phyloP scores from a whole-genome alignment of 129 eudicot species.

The Centella asiatica region DNA sequence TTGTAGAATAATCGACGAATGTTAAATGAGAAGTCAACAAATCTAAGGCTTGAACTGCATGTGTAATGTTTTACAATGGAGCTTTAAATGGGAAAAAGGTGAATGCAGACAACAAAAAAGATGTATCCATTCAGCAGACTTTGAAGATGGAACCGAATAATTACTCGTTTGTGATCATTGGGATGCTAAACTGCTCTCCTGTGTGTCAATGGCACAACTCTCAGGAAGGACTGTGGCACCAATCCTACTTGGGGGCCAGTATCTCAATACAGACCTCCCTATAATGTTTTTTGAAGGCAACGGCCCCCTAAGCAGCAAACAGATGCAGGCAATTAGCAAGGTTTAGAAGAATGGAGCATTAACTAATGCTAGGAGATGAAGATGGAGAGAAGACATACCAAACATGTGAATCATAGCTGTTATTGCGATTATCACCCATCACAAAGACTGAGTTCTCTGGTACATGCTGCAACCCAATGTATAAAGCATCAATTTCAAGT shows the following conservation, averaged over 20 bases:
- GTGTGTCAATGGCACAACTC: conserved; percentile 67
- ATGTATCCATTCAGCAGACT: too few relatives aligned
- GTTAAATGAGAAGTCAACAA: too few relatives aligned
- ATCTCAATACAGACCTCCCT: conserved; percentile 84
- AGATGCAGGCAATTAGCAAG: not conserved
- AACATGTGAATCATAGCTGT: conserved; percentile 95
- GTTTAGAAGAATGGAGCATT: not conserved
- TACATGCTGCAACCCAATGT: conserved; percentile 49
- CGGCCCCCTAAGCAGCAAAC: conserved; percentile 62
- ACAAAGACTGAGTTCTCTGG: conserved; percentile 90
- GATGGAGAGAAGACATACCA: conserved; percentile 44
- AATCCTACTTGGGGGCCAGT: conserved; percentile 87
- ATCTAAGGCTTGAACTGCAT: too few relatives aligned
- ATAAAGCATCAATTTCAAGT: conserved; percentile 12
- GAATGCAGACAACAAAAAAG: not conserved
- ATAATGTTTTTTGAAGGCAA: conserved; percentile 78
- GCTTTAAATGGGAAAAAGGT: too few relatives aligned
- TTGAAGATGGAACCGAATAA: not conserved
- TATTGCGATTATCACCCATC: conserved; percentile 97
- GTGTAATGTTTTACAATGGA: too few relatives aligned
- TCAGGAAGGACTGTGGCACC: conserved; percentile 65
- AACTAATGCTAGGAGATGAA: not conserved
- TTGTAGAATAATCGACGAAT: too few relatives aligned
- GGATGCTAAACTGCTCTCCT: conserved; percentile 39
- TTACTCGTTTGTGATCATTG: conserved; percentile 20